Percentiles rank a stretch among this genome's conserved stretches.
Evolutionary conservation across 2,329 filamentous ascomycete genomes (phyloP).

Genomic region (Cytospora piceae): DNA sequence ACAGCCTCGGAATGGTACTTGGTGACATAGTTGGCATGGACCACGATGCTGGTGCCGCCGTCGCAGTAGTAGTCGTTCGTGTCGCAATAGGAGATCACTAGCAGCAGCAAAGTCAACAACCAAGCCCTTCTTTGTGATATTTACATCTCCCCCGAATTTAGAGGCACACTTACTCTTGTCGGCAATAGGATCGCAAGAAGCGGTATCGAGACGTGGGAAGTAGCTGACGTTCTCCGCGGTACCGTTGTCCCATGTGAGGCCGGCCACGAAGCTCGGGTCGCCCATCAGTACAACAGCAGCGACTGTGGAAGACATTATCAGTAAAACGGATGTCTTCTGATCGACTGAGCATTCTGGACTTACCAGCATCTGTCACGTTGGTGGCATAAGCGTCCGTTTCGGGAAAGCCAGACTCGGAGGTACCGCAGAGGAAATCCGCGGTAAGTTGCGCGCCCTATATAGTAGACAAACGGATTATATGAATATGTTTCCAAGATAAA

Average conservation of each 20-base stretch:
- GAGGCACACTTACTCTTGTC: conserved; percentile 7
- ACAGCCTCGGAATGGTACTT: conserved; percentile 14
- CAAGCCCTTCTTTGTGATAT: no score
- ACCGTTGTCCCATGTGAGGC: conserved; percentile 16
- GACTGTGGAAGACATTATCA: conserved; percentile 38
- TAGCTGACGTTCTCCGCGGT: conserved; percentile 21
- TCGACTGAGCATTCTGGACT: conserved; percentile 21
- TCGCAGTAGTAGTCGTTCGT: conserved; percentile 22
- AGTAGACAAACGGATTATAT: not conserved
- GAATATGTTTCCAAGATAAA: not conserved
- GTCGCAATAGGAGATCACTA: conserved; percentile 22
- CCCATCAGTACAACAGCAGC: conserved; percentile 47
- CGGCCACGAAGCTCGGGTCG: conserved; percentile 40
- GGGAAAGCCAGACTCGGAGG: conserved; percentile 12
- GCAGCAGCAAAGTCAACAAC: not conserved
- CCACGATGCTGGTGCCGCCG: conserved; percentile 10
- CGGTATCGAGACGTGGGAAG: conserved; percentile 18
- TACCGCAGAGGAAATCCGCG: conserved; percentile 45
- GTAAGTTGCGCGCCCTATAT: conserved; percentile 45
- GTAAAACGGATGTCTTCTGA: not conserved
- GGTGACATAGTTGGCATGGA: conserved; percentile 15
- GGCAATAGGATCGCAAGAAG: conserved; percentile 17
- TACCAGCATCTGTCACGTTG: conserved; percentile 39
- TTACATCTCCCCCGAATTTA: not conserved
- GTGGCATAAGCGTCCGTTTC: conserved; percentile 33